Evolutionary conservation across 306 rosid species (phyloP), one percentile per base, ranked within the genome.

Genomic region (Prunus mira): DNA sequence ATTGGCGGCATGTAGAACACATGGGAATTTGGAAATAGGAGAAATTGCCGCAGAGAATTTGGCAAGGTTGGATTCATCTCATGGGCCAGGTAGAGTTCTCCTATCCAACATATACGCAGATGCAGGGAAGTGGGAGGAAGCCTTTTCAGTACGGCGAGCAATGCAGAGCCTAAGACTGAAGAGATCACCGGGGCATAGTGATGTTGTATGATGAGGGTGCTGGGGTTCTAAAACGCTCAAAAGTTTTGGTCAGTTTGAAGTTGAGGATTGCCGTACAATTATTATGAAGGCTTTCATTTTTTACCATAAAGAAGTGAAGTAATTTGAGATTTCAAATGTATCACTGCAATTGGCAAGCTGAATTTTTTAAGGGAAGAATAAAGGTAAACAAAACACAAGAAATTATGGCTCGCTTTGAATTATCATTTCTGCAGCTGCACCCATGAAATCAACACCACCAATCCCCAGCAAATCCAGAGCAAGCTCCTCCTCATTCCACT

Each of bases 61-160:
- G 83, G 88, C 86, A 14, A 77, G 82, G 65, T 68, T 90, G 85
- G 89, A 89, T 50, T 91, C 98, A 14, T 85, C 85, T 34, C 97
- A 94, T 58, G 98, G 97, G 51, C 88, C 94, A 55, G 82, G 93
- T 50, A 90, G 87, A 71, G 93, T 94, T 81, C 91, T 92, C 60
- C 79, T 86, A 34, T 92, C 96, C 22, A 94, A 92, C 88, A 81
- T 94, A 74, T 92, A 89, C 75, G 95, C 98, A 24, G 87, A 87
- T 72, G 97, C 88, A 6, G 97, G 93, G 28, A 82, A 87, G 81
- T 94, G 97, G 97, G 95, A 94, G 61, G 92, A 90, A 71, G 95
- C 91, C 55, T 92, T 89, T 72, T 65, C 54, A 20, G 88, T 85
- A 72, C 88, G 96, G 82, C 89, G 74, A 81, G 80, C 74, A 68